These are phyloP conservation scores for Penicillium sp. DNA, from an alignment of 2,329 filamentous ascomycete genomes.

Conservation along the genomic window DNA sequence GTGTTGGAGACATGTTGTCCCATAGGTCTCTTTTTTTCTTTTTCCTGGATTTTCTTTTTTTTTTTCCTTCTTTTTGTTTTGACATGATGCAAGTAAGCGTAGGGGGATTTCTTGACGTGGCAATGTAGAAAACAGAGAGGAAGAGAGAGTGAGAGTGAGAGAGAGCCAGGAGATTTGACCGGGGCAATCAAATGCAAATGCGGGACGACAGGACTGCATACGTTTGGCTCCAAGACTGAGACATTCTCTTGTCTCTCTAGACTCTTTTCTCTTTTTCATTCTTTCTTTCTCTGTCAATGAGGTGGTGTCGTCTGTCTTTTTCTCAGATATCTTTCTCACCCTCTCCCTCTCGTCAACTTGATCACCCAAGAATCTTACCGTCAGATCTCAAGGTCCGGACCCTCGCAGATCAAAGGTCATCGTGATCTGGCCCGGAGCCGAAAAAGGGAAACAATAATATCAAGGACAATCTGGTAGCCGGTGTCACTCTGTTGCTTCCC, in stretches of 20 bases:
- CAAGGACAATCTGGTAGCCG: conserved; percentile 22
- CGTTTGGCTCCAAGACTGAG: conserved; percentile 26
- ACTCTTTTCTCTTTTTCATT: too few relatives aligned
- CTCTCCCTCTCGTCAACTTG: not conserved
- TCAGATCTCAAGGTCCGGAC: too few relatives aligned
- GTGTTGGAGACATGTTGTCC: not conserved
- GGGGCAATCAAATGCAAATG: conserved; percentile 24
- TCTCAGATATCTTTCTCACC: too few relatives aligned
- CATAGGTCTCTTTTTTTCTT: not conserved
- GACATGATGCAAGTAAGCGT: conserved; percentile 1
- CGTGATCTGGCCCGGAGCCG: conserved; percentile 15
- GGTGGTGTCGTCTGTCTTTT: too few relatives aligned
- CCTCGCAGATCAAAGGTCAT: conserved; percentile 18
- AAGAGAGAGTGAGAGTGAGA: not conserved
- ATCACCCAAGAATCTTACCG: too few relatives aligned
- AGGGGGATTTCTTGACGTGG: conserved; percentile 4
- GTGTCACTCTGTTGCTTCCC: conserved; percentile 26
- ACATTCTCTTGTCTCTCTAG: conserved; percentile 5
- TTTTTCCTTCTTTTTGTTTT: too few relatives aligned
- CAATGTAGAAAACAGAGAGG: not conserved
- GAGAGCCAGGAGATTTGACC: too few relatives aligned
- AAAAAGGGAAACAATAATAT: not conserved
- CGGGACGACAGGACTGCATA: conserved; percentile 28
- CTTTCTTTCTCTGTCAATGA: too few relatives aligned
- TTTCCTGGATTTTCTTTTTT: not conserved